Evolutionary conservation across 1,284 basidiomycete species (phyloP), one percentile per base, ranked within the genome.

Genomic region (Leccinum proliferum): DNA sequence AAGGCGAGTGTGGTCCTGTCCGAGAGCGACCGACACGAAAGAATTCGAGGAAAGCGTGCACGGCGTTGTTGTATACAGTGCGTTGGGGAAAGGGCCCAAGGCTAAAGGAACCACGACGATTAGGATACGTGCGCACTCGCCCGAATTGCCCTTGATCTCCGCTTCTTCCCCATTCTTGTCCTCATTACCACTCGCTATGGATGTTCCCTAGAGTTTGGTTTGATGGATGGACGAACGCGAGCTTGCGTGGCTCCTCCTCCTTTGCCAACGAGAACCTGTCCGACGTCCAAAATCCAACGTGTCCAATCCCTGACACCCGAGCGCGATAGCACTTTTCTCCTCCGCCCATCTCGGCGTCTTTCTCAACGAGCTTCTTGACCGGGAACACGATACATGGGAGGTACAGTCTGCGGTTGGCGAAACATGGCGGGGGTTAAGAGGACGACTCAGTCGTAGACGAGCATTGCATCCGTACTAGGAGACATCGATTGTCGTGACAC

Each of bases 1-100:
- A 98, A 79, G 1, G 89, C 90, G 21, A 98, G 96, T 96, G 73
- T 99, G 97, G 70, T 99, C 96, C 71, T 95, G 95, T 2, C 92
- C 96, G 2, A 96, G 80, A 0, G 95, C 93, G 55, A 98, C 83
- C 3, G 85, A 79, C 2, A 81, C 72, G 50, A 83, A 73, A 12
- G 81, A 80, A 55, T 86, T 79, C 2, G 81, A 76, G 60, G 87
- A 85, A 39, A 74, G 56, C 1, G 83, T 76, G 15, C 94, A 77
- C 0, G 82, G 78, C 35, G 87, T 85, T 25, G 90, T 79, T 3
- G 79, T 79, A 66, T 92, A 90, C 71, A 96, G 93, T 3, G 92
- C 93, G 68, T 25, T 94, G 90, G 43, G 92, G 83, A 5, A 83
- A 82, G 11, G 84, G 82, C 0, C 94, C 95, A 2, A 96, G 80